Evolutionary conservation across 2,329 filamentous ascomycete genomes (phyloP), one percentile per base, ranked within the genome.

Genomic region (Aspergillus thermomutatus): DNA sequence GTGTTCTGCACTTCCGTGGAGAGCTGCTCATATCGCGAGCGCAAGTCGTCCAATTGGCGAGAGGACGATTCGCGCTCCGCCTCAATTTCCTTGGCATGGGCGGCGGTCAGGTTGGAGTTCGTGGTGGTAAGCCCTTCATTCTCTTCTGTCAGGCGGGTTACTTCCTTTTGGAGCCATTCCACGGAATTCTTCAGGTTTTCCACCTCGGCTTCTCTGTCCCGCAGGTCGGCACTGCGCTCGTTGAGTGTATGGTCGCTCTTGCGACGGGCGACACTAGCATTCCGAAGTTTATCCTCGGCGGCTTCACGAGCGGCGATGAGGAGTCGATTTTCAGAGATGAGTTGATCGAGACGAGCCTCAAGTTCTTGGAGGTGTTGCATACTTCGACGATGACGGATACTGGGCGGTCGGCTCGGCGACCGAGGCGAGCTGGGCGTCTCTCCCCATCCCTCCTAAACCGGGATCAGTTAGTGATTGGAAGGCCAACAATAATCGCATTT

Each of bases 321-420:
- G 60, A 86, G 79, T 55, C 88, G 87, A 70, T 97, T 97, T 73
- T 99, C 93, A 23, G 88, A 86, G 43, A 89, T 80, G 62, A 99
- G 82, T 74, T 93, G 88, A 66, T 97, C 91, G 66, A 99, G 83
- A 68, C 84, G 86, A 58, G 85, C 82, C 79, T 97, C 92, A 70
- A 99, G 87, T 68, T 99, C 93, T 70, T 83, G 78, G 59, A 97
- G 87, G 54, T 93, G 87, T 78, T 97, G 93, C 87, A 97, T 93
- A 82, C 93, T 97, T 77, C 96, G 94, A 71, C 93, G 90, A 72
- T 93, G 92, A 67, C 93, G 92, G 84, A 99, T 90, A 80, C 92
- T 97, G 71, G 92, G 91, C 67, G 94, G 92, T 76, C 93, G 87
- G 66, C 91, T 96, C 54, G 94, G 94, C 69, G 94, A 97, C 69